phyloP scores from a whole-genome alignment of 768 basidiomycete species.

The Cyathus striatus region DNA sequence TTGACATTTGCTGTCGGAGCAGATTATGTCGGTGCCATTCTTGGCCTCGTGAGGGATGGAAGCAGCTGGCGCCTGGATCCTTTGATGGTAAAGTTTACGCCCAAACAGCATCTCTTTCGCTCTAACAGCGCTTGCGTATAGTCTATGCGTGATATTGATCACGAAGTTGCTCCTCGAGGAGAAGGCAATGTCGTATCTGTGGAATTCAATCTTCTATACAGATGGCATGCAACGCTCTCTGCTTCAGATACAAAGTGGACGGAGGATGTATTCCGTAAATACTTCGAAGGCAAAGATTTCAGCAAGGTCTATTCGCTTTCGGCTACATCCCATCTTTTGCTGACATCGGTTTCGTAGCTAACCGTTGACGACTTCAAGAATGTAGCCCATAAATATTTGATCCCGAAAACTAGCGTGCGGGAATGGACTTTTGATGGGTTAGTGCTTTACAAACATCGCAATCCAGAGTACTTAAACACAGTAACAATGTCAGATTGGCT shows the following conservation, averaged over 20 bases:
- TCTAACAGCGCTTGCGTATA: slow-evolving; percentile 14
- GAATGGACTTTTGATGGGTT: slow-evolving; percentile 56
- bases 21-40: slow-evolving; percentile 74
- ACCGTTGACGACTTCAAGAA: slow-evolving; percentile 31
- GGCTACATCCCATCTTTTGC: not conserved
- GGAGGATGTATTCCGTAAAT: slow-evolving; percentile 33
- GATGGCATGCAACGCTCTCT: slow-evolving; percentile 66
- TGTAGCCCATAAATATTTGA: slow-evolving; percentile 23
- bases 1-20: not conserved
- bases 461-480: too few relatives aligned
- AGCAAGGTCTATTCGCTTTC: slow-evolving; percentile 23
- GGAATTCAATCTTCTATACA: slow-evolving; percentile 65
- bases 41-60: slow-evolving; percentile 64
- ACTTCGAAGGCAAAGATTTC: slow-evolving; percentile 37
- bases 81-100: slow-evolving; percentile 41
- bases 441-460: too few relatives aligned
- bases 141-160: slow-evolving; percentile 45
- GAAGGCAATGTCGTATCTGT: slow-evolving; percentile 73
- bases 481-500: too few relatives aligned
- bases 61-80: slow-evolving; percentile 66
- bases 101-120: not conserved
- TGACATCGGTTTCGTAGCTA: slow-evolving; percentile 15
- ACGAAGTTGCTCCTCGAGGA: slow-evolving; percentile 55
- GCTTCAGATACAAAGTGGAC: slow-evolving; percentile 53
- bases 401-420: slow-evolving; percentile 26